Evolutionary conservation across 139 green algal genomes (phyloP), one percentile per base, ranked within the genome.

Genomic region (Bryopsis sp.): DNA sequence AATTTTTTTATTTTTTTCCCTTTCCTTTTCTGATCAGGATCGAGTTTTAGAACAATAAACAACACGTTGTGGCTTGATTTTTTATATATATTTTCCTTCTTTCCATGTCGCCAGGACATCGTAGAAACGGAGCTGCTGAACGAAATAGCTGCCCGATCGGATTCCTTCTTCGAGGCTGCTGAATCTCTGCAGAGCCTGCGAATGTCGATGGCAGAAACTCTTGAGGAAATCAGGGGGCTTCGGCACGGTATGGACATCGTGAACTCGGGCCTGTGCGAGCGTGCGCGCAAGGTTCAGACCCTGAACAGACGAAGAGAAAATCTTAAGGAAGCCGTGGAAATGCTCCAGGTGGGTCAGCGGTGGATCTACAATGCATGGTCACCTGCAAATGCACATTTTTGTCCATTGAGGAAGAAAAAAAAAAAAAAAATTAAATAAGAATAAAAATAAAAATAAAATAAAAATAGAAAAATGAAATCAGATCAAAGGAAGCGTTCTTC

Each of bases 71-170:
- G n/a, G n/a, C n/a, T n/a, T n/a, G n/a, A n/a, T n/a, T n/a, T n/a
- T n/a, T n/a, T n/a, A n/a, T n/a, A n/a, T n/a, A n/a, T n/a, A n/a
- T n/a, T n/a, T n/a, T n/a, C n/a, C n/a, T n/a, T n/a, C n/a, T n/a
- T n/a, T n/a, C n/a, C n/a, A n/a, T n/a, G n/a, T 66, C 35, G 48
- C 33, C 81, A 89, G 85, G 87, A 94, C 48, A 72, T 76, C 6
- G 84, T 92, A 22, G 84, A 95, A 77, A 78, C 74, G 5, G 74
- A 91, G 74, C 78, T 95, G 64, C 78, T 92, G 65, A 67, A 74
- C 2, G 87, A 95, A 74, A 91, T 93, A 62, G 76, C 78, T 22
- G 71, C 70, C 0, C 81, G 86, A 57, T 80, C 64, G 34, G 68
- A 76, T 33, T 76, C 78, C 28, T 88, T 95, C 68, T 90, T 92